These are phyloP conservation scores for Rhodotorula kratochvilovae DNA, from an alignment of 768 basidiomycete genomes.

Conservation along the genomic window DNA sequence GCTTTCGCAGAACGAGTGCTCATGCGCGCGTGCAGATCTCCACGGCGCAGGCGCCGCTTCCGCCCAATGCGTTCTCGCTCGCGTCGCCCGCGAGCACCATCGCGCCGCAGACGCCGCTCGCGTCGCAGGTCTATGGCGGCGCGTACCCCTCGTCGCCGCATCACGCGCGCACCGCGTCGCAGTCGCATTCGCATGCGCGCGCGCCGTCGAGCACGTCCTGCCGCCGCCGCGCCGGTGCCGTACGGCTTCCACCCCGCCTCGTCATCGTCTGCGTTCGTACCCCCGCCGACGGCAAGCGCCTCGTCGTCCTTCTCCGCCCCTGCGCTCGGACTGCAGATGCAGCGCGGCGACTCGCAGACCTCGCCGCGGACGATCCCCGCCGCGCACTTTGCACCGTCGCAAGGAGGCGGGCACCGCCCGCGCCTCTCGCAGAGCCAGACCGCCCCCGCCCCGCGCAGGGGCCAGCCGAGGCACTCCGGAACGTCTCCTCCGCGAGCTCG, in stretches of 20 bases:
- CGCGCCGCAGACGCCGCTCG: background rate
- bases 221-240: too few species aligned
- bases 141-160: background rate
- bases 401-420: background rate
- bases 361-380: background rate
- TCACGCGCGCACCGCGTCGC: background rate
- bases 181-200: background rate
- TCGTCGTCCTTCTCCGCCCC: background rate
- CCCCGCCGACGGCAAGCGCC: background rate
- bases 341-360: background rate
- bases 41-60: background rate
- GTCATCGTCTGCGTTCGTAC: background rate
- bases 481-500: background rate
- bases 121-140: background rate
- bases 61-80: background rate
- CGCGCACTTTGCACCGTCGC: background rate
- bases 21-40: conserved; percentile 4
- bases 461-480: background rate
- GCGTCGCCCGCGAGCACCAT: background rate
- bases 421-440: conserved; percentile 13
- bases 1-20: too few species aligned
- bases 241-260: background rate
- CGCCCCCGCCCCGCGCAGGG: background rate
- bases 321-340: background rate
- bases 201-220: background rate